phyloP scores from a whole-genome alignment of 148 eudicot species.

The Chenopodium suecicum region DNA sequence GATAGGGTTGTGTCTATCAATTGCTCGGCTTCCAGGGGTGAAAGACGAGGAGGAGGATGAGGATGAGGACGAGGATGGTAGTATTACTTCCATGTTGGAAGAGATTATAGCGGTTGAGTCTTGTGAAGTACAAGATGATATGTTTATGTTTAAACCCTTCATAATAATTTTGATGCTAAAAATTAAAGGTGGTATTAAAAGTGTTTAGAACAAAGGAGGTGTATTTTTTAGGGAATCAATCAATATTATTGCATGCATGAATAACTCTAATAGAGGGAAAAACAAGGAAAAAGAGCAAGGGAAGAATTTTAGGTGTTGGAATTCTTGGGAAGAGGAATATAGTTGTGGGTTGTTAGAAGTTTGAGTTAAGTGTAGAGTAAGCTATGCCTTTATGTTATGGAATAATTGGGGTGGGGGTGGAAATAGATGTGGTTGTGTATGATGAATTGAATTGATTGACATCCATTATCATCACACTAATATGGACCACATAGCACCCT shows the following conservation, averaged over 20 bases:
- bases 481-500: neutral
- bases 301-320: neutral
- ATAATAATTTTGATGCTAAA: neutral
- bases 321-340: neutral
- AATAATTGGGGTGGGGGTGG: neutral
- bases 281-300: neutral
- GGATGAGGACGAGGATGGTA: conserved; percentile 1
- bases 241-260: neutral
- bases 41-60: conserved; percentile 17
- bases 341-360: no score
- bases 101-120: conserved; percentile 22
- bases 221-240: neutral
- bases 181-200: neutral
- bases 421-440: neutral
- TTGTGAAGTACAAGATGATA: conserved; percentile 33
- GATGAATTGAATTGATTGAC: neutral
- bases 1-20: conserved; percentile 94
- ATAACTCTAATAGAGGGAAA: neutral
- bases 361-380: neutral
- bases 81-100: conserved; percentile 25
- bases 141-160: conserved; percentile 20
- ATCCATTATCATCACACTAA: neutral
- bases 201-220: neutral
- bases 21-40: conserved; percentile 43
- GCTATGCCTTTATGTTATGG: neutral